phyloP scores from a whole-genome alignment of 441 rosid species.

The Hura crepitans region DNA sequence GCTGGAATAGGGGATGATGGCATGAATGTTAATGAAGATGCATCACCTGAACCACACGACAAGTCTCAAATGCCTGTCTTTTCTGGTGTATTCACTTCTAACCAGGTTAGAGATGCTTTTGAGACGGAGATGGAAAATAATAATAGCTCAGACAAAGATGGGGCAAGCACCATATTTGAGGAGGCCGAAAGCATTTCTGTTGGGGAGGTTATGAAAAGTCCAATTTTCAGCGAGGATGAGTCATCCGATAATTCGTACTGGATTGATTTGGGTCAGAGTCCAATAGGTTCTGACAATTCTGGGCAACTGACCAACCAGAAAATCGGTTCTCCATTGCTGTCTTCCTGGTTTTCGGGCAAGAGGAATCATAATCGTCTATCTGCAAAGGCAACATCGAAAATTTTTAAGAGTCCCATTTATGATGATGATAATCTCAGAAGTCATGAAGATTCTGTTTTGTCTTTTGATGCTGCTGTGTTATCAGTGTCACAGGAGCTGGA shows the following conservation, averaged over 20 bases:
- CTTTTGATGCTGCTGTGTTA: slow-evolving; percentile 88
- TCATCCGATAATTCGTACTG: slow-evolving; percentile 83
- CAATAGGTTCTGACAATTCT: slow-evolving; percentile 59
- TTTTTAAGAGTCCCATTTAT: slow-evolving; percentile 64
- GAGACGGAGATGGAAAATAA: slow-evolving; percentile 74
- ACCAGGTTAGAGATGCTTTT: slow-evolving; percentile 83
- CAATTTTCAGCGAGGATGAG: slow-evolving; percentile 87
- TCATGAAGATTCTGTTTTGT: slow-evolving; percentile 33
- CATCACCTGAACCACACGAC: slow-evolving; percentile 45
- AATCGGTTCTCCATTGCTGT: slow-evolving; percentile 63
- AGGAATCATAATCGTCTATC: slow-evolving; percentile 52
- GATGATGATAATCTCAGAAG: slow-evolving; percentile 39
- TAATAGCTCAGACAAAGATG: slow-evolving; percentile 78
- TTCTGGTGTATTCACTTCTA: slow-evolving; percentile 80
- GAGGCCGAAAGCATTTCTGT: slow-evolving; percentile 79
- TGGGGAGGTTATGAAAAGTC: slow-evolving; percentile 93
- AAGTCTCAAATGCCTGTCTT: slow-evolving; percentile 79
- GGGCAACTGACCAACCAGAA: slow-evolving; percentile 48
- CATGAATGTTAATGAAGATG: slow-evolving; percentile 46
- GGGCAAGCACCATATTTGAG: slow-evolving; percentile 78
- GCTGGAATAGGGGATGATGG: slow-evolving; percentile 48
- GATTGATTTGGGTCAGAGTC: slow-evolving; percentile 95
- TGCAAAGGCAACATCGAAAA: slow-evolving; percentile 52
- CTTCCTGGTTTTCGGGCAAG: slow-evolving; percentile 62
- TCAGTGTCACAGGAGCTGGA: slow-evolving; percentile 68